Base-by-base conservation (phyloP, 2,329 filamentous ascomycete species). In the Penicillium paneum region DNA sequence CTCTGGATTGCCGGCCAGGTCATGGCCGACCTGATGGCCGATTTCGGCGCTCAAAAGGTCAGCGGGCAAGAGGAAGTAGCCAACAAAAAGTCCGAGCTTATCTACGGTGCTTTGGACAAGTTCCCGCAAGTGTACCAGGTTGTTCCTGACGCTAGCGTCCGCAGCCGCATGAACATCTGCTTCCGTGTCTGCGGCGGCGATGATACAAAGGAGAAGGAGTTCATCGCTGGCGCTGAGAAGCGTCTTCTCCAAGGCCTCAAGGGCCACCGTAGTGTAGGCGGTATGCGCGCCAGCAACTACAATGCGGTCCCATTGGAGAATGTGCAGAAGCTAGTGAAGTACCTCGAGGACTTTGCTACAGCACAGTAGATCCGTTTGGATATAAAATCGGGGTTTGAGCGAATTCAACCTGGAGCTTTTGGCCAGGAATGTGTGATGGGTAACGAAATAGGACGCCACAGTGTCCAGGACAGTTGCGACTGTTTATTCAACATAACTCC, bases 111-210 rank as follows among this genome's bases (percentile, higher is more conserved):
- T 0, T 80, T 97, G 8, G 93, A 97, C 63, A 83, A 83, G 41
- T 79, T 89, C 64, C 82, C 89, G 0, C 77, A 85, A 0, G 75
- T 88, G n/a, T 97, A 95, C 76, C 80, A 78, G 49, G 83, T 97
- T 31, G 85, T 97, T 0, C 90, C 91, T 0, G 82, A 88, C 63
- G 89, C 88, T 75, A 78, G 78, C 21, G 88, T 82, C 3, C 87
- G 92, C 53, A 96, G 90, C 64, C 81, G 91, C 52, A 96, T 97
- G 89, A 97, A 97, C 75, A 89, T 97, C 55, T 97, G 91, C 80
- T 97, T 97, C 81, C 80, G 91, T 15, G 81, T 96, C 17, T 72
- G 78, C 44, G 82, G 80, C 41, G 83, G 86, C 39, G 77, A 85
- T 55, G 84, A 86, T 48, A 85, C 82, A 12, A 81, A 86, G 21